A percentile compares a stretch with the other conserved stretches of the same genome.
Evolutionary conservation across 306 rosid species (phyloP).

Genomic region (Vicia sativa): DNA sequence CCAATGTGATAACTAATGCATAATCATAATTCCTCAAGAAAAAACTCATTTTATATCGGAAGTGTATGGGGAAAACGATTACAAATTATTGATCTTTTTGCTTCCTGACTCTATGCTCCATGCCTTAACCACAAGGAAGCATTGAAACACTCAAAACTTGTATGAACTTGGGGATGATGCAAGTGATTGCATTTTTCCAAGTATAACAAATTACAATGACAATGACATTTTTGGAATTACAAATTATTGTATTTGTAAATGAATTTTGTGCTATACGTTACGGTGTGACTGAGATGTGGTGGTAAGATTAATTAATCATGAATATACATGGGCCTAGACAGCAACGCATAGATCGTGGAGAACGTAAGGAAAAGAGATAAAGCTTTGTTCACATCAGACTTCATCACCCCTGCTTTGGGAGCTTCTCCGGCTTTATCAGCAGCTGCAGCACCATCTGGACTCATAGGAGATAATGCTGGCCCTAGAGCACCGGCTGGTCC

Average conservation of each 20-base stretch:
- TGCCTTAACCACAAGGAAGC: too few species aligned
- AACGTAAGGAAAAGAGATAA: constrained; percentile 25
- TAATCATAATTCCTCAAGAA: too few species aligned
- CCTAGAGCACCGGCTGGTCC: not conserved
- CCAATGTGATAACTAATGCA: too few species aligned
- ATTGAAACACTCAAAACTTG: too few species aligned
- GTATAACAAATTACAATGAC: not conserved
- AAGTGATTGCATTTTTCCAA: not conserved
- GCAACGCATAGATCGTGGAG: not conserved
- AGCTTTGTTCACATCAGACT: not conserved
- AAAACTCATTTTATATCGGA: too few species aligned
- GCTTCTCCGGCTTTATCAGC: too few species aligned
- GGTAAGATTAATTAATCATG: not conserved
- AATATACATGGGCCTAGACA: not conserved
- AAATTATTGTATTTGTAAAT: constrained; percentile 1
- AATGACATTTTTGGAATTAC: not conserved
- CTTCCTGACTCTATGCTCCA: too few species aligned
- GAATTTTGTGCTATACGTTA: not conserved
- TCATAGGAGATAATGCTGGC: constrained; percentile 3
- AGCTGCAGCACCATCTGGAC: not conserved
- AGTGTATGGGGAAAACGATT: too few species aligned
- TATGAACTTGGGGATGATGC: not conserved
- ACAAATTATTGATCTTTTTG: too few species aligned
- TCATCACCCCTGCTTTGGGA: constrained; percentile 3
- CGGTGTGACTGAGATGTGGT: not conserved